phyloP scores from a whole-genome alignment of 352 stramenopile genomes.

The Thraustochytrium striatum region DNA sequence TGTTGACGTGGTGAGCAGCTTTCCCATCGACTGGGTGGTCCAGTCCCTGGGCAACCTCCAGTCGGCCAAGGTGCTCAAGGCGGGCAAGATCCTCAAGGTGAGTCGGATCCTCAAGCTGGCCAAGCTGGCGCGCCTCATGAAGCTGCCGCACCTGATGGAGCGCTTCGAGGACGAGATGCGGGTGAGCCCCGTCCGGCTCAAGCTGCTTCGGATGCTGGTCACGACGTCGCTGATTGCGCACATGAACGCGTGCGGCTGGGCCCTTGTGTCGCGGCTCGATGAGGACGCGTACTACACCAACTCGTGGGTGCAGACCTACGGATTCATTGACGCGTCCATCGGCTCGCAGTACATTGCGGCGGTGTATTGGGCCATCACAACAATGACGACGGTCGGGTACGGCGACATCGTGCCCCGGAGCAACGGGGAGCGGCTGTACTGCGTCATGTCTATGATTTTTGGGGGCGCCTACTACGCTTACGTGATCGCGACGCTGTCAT shows the following conservation, averaged over 20 bases:
- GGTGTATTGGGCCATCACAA: conserved; percentile 76
- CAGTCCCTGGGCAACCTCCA: not conserved
- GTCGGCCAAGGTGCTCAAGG: conserved; percentile 45
- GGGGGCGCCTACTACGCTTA: conserved; percentile 69
- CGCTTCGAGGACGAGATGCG: conserved; percentile 25
- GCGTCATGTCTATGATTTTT: conserved; percentile 68
- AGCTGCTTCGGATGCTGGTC: conserved; percentile 62
- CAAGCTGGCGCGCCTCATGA: conserved; percentile 29
- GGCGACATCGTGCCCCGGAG: conserved; percentile 71
- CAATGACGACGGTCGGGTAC: conserved; percentile 70
- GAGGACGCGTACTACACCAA: not conserved
- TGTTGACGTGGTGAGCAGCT: conserved; percentile 33
- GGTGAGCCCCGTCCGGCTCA: not conserved
- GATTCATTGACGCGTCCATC: conserved; percentile 52
- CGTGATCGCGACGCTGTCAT: conserved; percentile 75
- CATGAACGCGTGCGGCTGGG: conserved; percentile 69
- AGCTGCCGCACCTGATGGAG: conserved; percentile 14
- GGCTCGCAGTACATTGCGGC: conserved; percentile 66
- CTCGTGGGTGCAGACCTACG: conserved; percentile 1
- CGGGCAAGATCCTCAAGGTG: conserved; percentile 45
- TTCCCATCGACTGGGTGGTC: conserved; percentile 43
- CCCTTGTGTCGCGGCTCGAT: conserved; percentile 62
- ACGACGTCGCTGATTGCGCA: conserved; percentile 68
- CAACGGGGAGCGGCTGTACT: conserved; percentile 64
- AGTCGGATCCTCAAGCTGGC: conserved; percentile 37